phyloP scores from a whole-genome alignment of 352 stramenopile genomes.

The Pythium aristosporum region DNA sequence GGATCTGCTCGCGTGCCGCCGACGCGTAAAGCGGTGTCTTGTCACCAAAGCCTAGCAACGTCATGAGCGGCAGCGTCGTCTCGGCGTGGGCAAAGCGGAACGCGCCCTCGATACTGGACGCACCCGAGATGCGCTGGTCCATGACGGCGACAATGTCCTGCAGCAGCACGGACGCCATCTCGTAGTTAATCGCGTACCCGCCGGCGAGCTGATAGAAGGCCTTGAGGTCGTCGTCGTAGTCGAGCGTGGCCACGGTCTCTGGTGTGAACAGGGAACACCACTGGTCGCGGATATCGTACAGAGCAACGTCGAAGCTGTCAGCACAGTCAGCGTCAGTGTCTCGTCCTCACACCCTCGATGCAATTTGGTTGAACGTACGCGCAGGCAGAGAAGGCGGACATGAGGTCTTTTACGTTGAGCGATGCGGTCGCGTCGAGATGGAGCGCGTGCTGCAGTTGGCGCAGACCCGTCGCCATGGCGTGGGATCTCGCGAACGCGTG shows the following conservation, averaged over 20 bases:
- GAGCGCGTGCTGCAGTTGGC: constrained; percentile 36
- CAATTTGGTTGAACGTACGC: constrained; percentile 36
- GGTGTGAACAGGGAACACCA: constrained; percentile 64
- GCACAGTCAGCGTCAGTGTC: neutral
- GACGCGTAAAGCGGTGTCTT: constrained; percentile 35
- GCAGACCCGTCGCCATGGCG: constrained; percentile 32
- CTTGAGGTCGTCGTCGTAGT: constrained; percentile 70
- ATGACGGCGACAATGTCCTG: constrained; percentile 54
- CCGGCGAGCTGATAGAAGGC: constrained; percentile 63
- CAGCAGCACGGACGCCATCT: constrained; percentile 67
- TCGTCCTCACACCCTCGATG: too few species aligned
- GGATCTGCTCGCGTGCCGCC: constrained; percentile 38
- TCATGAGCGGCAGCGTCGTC: constrained; percentile 70
- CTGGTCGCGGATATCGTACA: constrained; percentile 47
- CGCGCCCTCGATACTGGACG: constrained; percentile 37
- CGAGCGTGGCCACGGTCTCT: constrained; percentile 42
- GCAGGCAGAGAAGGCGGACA: constrained; percentile 58
- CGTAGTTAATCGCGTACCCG: constrained; percentile 69
- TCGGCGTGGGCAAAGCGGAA: constrained; percentile 76
- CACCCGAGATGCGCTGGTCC: constrained; percentile 38
- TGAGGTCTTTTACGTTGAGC: constrained; percentile 42
- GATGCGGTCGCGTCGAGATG: constrained; percentile 23
- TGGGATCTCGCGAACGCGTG: constrained; percentile 37
- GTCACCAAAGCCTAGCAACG: constrained; percentile 54
- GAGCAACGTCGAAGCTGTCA: constrained; percentile 57